Conservation (phyloP, 2,329 filamentous ascomycete species). For the Talaromyces rugulosus region DNA sequence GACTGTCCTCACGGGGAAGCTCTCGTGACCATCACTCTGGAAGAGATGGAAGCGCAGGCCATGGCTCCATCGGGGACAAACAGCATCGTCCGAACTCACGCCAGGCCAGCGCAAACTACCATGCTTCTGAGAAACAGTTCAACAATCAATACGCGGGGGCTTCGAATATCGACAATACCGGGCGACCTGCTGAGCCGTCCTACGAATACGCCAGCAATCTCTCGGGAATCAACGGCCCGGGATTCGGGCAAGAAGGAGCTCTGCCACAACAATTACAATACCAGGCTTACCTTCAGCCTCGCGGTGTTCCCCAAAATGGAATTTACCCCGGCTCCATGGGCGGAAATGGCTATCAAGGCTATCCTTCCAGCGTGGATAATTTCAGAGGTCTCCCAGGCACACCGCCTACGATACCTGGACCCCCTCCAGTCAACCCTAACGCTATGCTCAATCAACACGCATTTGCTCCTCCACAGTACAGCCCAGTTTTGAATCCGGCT, state of each 20-base stretch:
- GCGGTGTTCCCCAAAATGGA: constrained; percentile 39
- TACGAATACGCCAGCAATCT: constrained; percentile 33
- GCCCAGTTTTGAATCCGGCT: constrained; percentile 38
- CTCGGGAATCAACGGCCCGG: constrained; percentile 25
- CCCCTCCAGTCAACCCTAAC: constrained; percentile 33
- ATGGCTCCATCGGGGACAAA: constrained; percentile 35
- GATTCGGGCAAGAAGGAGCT: constrained; percentile 36
- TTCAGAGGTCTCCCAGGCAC: constrained; percentile 38
- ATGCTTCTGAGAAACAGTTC: constrained; percentile 41
- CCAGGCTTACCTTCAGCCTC: constrained; percentile 49
- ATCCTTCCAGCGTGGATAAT: constrained; percentile 36
- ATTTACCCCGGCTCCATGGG: constrained; percentile 44
- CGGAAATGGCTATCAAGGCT: constrained; percentile 37
- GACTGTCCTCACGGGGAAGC: constrained; percentile 59
- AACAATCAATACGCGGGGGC: constrained; percentile 31
- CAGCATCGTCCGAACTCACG: constrained; percentile 41
- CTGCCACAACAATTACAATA: constrained; percentile 54
- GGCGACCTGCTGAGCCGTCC: constrained; percentile 33
- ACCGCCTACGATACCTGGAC: constrained; percentile 29
- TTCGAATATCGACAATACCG: constrained; percentile 28
- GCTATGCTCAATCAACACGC: constrained; percentile 47
- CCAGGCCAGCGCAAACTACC: constrained; percentile 33
- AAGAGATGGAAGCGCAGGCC: constrained; percentile 30
- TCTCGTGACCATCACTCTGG: constrained; percentile 37
- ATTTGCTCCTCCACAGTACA: constrained; percentile 43